These are phyloP conservation scores for Mycena galericulata DNA, from an alignment of 768 basidiomycete species.

Conservation along the genomic window DNA sequence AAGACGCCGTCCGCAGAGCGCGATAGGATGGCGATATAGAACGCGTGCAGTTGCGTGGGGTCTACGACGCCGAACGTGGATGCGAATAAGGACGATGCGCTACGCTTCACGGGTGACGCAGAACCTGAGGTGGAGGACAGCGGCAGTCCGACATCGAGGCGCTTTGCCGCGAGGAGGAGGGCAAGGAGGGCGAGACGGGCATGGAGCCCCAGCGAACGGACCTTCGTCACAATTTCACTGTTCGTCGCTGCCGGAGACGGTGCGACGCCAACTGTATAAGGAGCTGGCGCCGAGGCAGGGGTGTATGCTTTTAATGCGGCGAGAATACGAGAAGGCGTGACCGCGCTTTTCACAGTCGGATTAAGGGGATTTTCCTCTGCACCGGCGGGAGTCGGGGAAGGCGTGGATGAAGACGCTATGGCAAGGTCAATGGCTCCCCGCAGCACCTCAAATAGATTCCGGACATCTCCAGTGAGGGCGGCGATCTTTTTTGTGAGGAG, in stretches of 20 bases:
- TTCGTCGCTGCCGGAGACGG: conserved; percentile 40
- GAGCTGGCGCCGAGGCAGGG: conserved; percentile 52
- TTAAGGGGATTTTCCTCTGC: conserved; percentile 50
- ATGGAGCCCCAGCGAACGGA: conserved; percentile 79
- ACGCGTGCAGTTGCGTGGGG: conserved; percentile 69
- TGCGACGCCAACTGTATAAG: conserved; percentile 38
- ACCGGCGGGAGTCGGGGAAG: conserved; percentile 33
- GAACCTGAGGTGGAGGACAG: conserved; percentile 54
- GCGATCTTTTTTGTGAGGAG: conserved; percentile 86
- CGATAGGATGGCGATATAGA: conserved; percentile 70
- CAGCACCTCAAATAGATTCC: conserved; percentile 83
- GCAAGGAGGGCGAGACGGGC: conserved; percentile 76
- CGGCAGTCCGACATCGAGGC: conserved; percentile 67
- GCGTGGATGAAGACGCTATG: conserved; percentile 43
- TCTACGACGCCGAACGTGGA: conserved; percentile 60
- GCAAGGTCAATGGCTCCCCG: conserved; percentile 84
- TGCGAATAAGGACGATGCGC: conserved; percentile 48
- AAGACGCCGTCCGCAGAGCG: conserved; percentile 68
- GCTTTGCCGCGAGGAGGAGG: conserved; percentile 72
- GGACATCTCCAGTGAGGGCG: conserved; percentile 84
- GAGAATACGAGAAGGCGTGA: conserved; percentile 78
- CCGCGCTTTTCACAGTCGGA: conserved; percentile 50
- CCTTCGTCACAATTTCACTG: conserved; percentile 75
- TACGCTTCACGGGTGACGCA: conserved; percentile 66
- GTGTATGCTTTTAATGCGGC: conserved; percentile 81